Conservation (phyloP, 2,329 filamentous ascomycete genomes). For the Lecanicillium sp. region DNA sequence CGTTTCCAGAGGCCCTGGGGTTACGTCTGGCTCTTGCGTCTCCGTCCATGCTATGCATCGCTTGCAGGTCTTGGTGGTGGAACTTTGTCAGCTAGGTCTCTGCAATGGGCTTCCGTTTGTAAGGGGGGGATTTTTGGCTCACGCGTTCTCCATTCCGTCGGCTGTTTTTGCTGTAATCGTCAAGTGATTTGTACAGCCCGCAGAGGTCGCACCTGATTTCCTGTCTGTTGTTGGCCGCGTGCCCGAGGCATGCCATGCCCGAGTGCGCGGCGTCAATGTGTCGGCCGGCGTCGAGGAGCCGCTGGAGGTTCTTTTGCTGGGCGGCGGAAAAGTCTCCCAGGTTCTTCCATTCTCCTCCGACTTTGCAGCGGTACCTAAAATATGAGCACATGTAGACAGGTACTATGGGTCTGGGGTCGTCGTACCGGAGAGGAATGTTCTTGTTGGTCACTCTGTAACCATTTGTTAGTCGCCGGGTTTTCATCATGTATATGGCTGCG, state of each 20-base stretch:
- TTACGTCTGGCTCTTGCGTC: slow-evolving; percentile 25
- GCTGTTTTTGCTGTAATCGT: slow-evolving; percentile 22
- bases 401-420: no score
- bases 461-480: no score
- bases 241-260: slow-evolving; percentile 29
- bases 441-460: no score
- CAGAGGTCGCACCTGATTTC: slow-evolving; percentile 26
- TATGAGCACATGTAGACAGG: no score
- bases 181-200: slow-evolving; percentile 15
- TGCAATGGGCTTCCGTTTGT: no score
- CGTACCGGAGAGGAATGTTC: no score
- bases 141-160: slow-evolving; percentile 22
- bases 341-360: slow-evolving; percentile 28
- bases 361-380: slow-evolving; percentile 24
- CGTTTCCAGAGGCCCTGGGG: slow-evolving; percentile 20
- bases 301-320: slow-evolving; percentile 20
- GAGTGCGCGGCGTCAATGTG: slow-evolving; percentile 20
- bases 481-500: no score
- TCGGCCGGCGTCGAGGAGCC: slow-evolving; percentile 8
- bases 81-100: no score
- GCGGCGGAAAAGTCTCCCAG: slow-evolving; percentile 22
- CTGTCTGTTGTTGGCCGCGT: slow-evolving; percentile 15
- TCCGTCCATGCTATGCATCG: slow-evolving; percentile 28
- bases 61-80: slow-evolving; percentile 25
- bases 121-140: slow-evolving; percentile 13